These are phyloP conservation scores for Pachysandra terminalis DNA, from an alignment of 164 flowering plant genomes.

Conservation along the genomic window DNA sequence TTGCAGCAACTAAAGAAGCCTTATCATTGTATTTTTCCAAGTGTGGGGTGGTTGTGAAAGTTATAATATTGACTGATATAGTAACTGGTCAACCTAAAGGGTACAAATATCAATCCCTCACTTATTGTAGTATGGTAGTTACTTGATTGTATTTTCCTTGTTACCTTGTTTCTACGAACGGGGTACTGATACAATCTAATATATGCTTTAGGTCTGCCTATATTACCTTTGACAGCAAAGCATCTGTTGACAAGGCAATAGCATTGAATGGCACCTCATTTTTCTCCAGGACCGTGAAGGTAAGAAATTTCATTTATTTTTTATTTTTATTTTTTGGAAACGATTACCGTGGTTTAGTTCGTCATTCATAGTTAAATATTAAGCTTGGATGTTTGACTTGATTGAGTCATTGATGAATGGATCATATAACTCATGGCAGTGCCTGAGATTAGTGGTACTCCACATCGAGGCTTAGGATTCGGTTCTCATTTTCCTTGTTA, in stretches of 20 bases:
- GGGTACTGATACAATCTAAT: neutral
- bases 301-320: conserved; percentile 3
- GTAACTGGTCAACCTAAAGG: conserved; percentile 33
- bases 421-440: too few species aligned
- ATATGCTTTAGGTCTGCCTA: conserved; percentile 31
- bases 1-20: conserved; percentile 36
- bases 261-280: conserved; percentile 37
- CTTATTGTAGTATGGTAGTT: neutral
- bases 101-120: conserved; percentile 11
- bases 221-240: conserved; percentile 31
- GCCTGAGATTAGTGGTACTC: too few species aligned
- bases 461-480: neutral
- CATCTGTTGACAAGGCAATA: conserved; percentile 37
- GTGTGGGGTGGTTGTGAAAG: conserved; percentile 32
- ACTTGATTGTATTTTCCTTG: neutral
- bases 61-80: conserved; percentile 21
- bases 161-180: neutral
- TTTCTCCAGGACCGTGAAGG: conserved; percentile 38
- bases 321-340: too few species aligned
- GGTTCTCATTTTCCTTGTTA: neutral
- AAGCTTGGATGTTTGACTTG: too few species aligned
- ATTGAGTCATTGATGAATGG: too few species aligned
- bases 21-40: conserved; percentile 29
- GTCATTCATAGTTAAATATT: neutral
- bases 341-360: neutral